phyloP scores from a whole-genome alignment of 441 rosid genomes.

The Mallotus japonicus region DNA sequence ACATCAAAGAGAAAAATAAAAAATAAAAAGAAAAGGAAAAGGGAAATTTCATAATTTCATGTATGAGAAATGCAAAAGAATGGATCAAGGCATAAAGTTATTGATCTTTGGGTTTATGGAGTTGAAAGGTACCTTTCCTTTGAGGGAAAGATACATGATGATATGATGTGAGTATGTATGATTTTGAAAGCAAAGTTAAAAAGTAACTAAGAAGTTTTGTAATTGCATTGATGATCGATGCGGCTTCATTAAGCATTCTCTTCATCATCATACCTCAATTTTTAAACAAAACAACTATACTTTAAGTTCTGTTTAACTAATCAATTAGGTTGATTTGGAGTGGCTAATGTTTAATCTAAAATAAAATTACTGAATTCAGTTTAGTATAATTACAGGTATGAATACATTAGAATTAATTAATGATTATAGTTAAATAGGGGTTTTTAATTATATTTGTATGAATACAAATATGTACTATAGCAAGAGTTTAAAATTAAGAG shows the following conservation, averaged over 20 bases:
- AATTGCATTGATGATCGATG: neutral
- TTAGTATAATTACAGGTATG: too few species aligned
- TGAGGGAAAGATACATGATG: constrained; percentile 27
- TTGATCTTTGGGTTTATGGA: neutral
- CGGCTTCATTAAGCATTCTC: constrained; percentile 42
- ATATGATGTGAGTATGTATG: constrained; percentile 30
- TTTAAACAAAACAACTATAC: neutral
- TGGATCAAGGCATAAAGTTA: too few species aligned
- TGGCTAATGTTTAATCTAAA: neutral
- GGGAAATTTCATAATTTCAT: neutral
- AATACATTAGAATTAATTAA: too few species aligned
- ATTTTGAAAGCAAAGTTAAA: constrained; percentile 49
- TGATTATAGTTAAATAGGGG: too few species aligned
- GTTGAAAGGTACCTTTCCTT: constrained; percentile 30
- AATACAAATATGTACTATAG: too few species aligned
- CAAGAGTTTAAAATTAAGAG: too few species aligned
- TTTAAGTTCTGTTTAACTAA: neutral
- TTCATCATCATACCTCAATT: neutral
- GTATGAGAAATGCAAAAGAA: neutral
- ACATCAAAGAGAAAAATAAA: neutral
- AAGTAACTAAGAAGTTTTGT: neutral
- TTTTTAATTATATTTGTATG: too few species aligned
- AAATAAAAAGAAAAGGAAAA: neutral
- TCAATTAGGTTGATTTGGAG: neutral
- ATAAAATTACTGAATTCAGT: too few species aligned